Conservation (phyloP, 805 yeast genomes). For the Candida peoriensis region DNA sequence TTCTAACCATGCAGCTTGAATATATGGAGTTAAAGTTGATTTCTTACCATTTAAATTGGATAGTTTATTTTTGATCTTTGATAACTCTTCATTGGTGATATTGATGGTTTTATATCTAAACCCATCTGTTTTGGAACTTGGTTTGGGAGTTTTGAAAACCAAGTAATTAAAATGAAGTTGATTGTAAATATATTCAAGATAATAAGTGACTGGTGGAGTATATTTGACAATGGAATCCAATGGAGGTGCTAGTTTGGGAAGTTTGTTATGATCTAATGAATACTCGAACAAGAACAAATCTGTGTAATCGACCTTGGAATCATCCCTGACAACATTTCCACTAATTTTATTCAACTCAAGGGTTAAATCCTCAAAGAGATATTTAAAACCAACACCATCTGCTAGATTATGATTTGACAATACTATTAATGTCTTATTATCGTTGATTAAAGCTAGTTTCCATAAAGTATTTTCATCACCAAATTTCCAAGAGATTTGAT, state of each 20-base stretch:
- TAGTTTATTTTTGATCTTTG: not conserved
- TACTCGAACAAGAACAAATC: constrained; percentile 10
- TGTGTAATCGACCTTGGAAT: not conserved
- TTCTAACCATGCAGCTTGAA: constrained; percentile 16
- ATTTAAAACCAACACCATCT: constrained; percentile 17
- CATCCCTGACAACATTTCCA: not conserved
- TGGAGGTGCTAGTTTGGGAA: constrained; percentile 16
- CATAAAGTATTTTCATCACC: constrained; percentile 13
- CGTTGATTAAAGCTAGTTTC: constrained; percentile 15
- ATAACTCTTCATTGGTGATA: constrained; percentile 3
- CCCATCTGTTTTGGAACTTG: constrained; percentile 5
- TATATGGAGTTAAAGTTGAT: constrained; percentile 16
- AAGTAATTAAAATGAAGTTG: constrained; percentile 3
- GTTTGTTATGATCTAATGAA: constrained; percentile 1
- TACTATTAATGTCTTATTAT: constrained; percentile 13
- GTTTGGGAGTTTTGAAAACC: not conserved
- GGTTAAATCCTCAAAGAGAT: constrained; percentile 12
- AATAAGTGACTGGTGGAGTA: constrained; percentile 12
- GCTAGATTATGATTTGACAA: constrained; percentile 19
- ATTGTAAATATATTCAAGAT: constrained; percentile 9
- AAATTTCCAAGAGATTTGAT: constrained; percentile 12
- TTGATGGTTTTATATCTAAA: constrained; percentile 11
- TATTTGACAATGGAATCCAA: constrained; percentile 11
- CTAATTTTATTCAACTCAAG: constrained; percentile 3
- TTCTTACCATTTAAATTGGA: not conserved